Base-by-base conservation (phyloP, 225 moss, liverwort and hornwort genomes). In the Physcomitrellopsis africana region DNA sequence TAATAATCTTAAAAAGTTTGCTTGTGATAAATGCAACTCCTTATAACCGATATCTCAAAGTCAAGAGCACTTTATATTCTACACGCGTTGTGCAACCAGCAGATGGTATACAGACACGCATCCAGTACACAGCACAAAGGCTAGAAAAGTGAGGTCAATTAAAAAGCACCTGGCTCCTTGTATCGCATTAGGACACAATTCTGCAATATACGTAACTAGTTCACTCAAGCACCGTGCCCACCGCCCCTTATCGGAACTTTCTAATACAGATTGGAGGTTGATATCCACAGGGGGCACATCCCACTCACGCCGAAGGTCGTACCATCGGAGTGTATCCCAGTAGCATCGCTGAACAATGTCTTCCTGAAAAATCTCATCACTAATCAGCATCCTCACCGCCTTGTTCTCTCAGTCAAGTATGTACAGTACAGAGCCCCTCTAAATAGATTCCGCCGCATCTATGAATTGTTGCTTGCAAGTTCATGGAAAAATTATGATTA, bases 191-290 rank as follows among this genome's bases (percentile, higher is more conserved):
- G 93, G 95, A 80, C 95, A 99, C 18, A 99, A 76, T 72, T 95
- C 99, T 60, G 95, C 92, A 81, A 95, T 92, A 80, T 95, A 99
- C 45, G 86, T 95, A 76, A 95, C 95, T 71, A 99, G 79, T 79
- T 95, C 95, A 83, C 99, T 95, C 84, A 95, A 76, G 79, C 99
- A 99, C 60, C 95, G 95, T 29, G 99, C 95, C 99, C 99, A 99
- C 48, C 99, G 87, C 56, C 93, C 85, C 76, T 92, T 99, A 22
- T 99, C 99, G 65, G 87, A 87, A 78, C 95, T 93, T 63, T 99
- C 93, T 66, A 95, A 81, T 51, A 99, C 89, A 73, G 91, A 81
- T 77, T 95, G 99, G 62, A 99, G 82, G 62, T 82, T 93, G 68
- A 99, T 76, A 68, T 99, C 99, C 44, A 79, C 81, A 72, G 99